A percentile compares a stretch with the other conserved stretches of the same genome.
These are phyloP conservation scores for Fagus crenata DNA, from an alignment of 306 rosid genomes.

Conservation along the genomic window DNA sequence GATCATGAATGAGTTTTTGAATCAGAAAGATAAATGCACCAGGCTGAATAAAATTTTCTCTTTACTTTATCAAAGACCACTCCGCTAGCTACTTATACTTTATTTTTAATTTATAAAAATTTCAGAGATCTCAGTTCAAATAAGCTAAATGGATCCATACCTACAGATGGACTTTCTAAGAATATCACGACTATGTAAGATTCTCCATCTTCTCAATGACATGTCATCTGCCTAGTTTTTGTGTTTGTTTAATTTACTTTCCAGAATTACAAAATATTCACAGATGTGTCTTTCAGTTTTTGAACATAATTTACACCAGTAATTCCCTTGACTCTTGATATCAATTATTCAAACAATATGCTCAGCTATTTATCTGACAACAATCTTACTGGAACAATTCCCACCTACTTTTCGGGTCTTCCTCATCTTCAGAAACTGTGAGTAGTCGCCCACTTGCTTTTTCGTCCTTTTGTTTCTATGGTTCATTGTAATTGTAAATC, in stretches of 20 bases:
- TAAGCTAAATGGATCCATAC: slow-evolving; percentile 58
- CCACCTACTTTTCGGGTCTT: slow-evolving; percentile 47
- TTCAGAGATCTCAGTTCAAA: slow-evolving; percentile 87
- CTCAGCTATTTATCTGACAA: slow-evolving; percentile 72
- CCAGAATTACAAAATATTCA: neutral
- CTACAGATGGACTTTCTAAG: slow-evolving; percentile 53
- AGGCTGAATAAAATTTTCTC: neutral
- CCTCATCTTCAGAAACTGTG: slow-evolving; percentile 74
- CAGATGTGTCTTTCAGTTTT: neutral
- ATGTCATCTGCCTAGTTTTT: neutral
- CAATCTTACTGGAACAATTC: slow-evolving; percentile 64
- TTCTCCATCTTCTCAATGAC: neutral
- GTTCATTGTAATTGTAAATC: neutral
- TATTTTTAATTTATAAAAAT: slow-evolving; percentile 13
- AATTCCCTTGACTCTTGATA: slow-evolving; percentile 17
- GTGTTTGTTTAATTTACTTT: slow-evolving; percentile 2
- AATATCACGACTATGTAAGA: slow-evolving; percentile 77
- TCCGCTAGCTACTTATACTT: slow-evolving; percentile 17
- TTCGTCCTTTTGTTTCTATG: slow-evolving; percentile 5
- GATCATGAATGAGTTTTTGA: neutral
- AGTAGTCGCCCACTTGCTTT: slow-evolving; percentile 36
- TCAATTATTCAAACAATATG: neutral
- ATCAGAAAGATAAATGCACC: neutral
- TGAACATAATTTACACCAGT: slow-evolving; percentile 6
- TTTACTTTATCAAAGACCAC: neutral